phyloP scores from a whole-genome alignment of 495 filamentous ascomycete species.

The Penicillium subrubescens region DNA sequence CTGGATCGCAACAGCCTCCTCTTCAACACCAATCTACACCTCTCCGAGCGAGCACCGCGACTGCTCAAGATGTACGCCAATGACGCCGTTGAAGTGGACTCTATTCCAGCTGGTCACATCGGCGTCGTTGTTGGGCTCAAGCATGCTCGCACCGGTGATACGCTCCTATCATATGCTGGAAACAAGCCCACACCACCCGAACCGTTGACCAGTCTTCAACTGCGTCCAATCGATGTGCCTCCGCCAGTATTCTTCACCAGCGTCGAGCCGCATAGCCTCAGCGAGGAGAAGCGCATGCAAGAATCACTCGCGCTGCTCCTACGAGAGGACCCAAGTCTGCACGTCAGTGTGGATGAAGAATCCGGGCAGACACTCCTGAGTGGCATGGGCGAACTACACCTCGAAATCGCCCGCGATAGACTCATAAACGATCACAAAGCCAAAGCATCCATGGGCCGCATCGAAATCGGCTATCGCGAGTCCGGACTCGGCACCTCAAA shows the following conservation, averaged over 20 bases:
- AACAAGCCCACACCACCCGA: constrained; percentile 65
- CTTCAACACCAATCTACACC: constrained; percentile 85
- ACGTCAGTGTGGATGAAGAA: constrained; percentile 82
- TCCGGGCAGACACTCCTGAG: constrained; percentile 90
- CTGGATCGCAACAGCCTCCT: constrained; percentile 71
- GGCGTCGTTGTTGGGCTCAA: constrained; percentile 95
- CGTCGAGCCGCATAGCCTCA: constrained; percentile 79
- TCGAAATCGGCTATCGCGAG: constrained; percentile 95
- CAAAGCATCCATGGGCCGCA: constrained; percentile 86
- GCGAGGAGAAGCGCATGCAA: constrained; percentile 75
- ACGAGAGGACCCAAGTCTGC: constrained; percentile 92
- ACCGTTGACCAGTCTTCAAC: constrained; percentile 71
- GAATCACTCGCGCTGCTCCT: constrained; percentile 75
- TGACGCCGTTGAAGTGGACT: constrained; percentile 79
- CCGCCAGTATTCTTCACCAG: constrained; percentile 95
- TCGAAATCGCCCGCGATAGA: constrained; percentile 90
- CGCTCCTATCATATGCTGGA: constrained; percentile 73
- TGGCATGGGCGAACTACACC: constrained; percentile 97
- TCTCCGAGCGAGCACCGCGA: constrained; percentile 78
- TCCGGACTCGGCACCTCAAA: constrained; percentile 57
- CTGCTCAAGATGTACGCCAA: constrained; percentile 92
- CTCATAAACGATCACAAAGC: constrained; percentile 87
- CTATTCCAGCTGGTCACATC: constrained; percentile 84
- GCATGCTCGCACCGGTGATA: constrained; percentile 88
- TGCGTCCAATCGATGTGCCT: constrained; percentile 86